phyloP scores from a whole-genome alignment of 2,329 filamentous ascomycete genomes.

The Aspergillus unguis region DNA sequence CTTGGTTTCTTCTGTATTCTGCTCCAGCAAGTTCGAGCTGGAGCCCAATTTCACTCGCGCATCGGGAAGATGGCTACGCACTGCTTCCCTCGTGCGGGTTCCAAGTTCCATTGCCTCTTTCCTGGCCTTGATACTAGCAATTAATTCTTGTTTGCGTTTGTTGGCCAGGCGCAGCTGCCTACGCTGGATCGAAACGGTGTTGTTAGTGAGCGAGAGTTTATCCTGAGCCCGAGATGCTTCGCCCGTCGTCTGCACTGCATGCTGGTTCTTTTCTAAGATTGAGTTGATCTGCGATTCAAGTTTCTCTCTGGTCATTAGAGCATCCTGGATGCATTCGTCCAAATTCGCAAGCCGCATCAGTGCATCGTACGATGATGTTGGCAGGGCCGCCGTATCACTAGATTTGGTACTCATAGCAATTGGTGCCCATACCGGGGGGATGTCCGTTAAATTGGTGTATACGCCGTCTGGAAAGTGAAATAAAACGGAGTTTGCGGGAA shows the following conservation, averaged over 20 bases:
- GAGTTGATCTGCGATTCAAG: slow-evolving; percentile 74
- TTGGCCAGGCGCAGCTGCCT: slow-evolving; percentile 62
- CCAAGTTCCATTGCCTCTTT: slow-evolving; percentile 66
- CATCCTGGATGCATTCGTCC: slow-evolving; percentile 88
- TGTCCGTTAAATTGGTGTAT: slow-evolving; percentile 70
- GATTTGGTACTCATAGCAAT: slow-evolving; percentile 26
- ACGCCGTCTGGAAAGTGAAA: slow-evolving; percentile 84
- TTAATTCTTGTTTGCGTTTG: slow-evolving; percentile 64
- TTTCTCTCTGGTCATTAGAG: slow-evolving; percentile 69
- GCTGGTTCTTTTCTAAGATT: slow-evolving; percentile 40
- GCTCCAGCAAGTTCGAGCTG: slow-evolving; percentile 54
- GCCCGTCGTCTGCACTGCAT: slow-evolving; percentile 28
- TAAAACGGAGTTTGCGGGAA: slow-evolving; percentile 77
- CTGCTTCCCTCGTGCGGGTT: slow-evolving; percentile 56
- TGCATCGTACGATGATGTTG: slow-evolving; percentile 79
- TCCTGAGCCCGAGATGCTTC: slow-evolving; percentile 40
- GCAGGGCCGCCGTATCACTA: slow-evolving; percentile 50
- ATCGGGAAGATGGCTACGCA: slow-evolving; percentile 60
- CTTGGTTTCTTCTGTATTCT: slow-evolving; percentile 62
- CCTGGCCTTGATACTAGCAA: slow-evolving; percentile 62
- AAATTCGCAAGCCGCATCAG: slow-evolving; percentile 85
- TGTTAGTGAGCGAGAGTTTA: slow-evolving; percentile 41
- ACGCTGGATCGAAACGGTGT: slow-evolving; percentile 59
- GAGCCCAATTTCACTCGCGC: slow-evolving; percentile 58
- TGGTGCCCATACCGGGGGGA: slow-evolving; percentile 49